Evolutionary conservation across 2,329 filamentous ascomycete genomes (phyloP).

Genomic region (Aspergillus tanneri): DNA sequence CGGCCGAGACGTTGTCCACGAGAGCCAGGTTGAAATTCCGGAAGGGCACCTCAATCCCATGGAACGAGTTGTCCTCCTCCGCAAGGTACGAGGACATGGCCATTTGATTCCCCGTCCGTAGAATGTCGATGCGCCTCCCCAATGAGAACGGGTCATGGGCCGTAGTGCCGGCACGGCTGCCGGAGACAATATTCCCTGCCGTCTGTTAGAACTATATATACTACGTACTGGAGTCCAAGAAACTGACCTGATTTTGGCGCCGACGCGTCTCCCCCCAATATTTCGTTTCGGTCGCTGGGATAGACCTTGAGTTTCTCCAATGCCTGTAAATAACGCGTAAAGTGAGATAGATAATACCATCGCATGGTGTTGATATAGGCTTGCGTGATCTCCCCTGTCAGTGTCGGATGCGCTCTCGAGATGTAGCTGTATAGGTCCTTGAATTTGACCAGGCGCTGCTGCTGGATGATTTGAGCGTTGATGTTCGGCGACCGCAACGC

Average conservation of each 20-base stretch:
- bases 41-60: conserved; percentile 89
- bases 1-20: conserved; percentile 88
- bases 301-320: conserved; percentile 84
- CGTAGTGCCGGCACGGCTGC: conserved; percentile 39
- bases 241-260: conserved; percentile 57
- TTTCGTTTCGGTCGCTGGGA: conserved; percentile 75
- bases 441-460: conserved; percentile 83
- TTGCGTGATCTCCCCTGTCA: conserved; percentile 85
- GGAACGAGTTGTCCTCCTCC: conserved; percentile 80
- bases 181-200: conserved; percentile 38
- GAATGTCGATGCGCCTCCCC: conserved; percentile 78
- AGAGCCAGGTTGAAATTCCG: conserved; percentile 92
- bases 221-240: background rate
- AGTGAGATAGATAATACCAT: conserved; percentile 95
- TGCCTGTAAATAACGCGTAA: conserved; percentile 79
- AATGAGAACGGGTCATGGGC: conserved; percentile 83
- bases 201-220: conserved; percentile 1
- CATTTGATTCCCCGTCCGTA: conserved; percentile 69
- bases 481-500: conserved; percentile 91
- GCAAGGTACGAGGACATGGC: conserved; percentile 85
- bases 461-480: conserved; percentile 95
- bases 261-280: conserved; percentile 74
- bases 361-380: conserved; percentile 98
- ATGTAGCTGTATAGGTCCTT: conserved; percentile 87
- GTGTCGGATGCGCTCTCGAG: conserved; percentile 73